Base-by-base conservation (phyloP, 2,329 filamentous ascomycete species). In the Monosporascus sp. region DNA sequence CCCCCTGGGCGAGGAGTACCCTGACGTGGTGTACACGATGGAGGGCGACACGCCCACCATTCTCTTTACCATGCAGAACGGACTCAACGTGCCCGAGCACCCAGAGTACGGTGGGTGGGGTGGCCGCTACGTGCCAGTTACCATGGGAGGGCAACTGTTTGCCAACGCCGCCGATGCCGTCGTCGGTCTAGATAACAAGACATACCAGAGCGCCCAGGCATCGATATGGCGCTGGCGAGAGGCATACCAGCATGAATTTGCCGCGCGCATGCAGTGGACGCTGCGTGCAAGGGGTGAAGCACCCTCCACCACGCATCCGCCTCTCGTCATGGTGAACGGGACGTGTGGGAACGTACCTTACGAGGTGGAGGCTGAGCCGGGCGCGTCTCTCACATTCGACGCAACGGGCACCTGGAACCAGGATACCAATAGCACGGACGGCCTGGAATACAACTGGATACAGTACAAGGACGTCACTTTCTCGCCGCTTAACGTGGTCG, bases 21-120 rank as follows among this genome's bases (percentile, higher is more conserved):
- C 75, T 0, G 64, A 80, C 54, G 74, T 74, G 45, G 62, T 73
- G 8, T 81, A 72, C 57, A 80, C 81, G 51, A 71, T 75, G 22
- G 81, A 84, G 61, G 75, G 77, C n/a, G 77, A 79, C 54, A 77
- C 75, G 1, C 78, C 78, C 0, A 74, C 77, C 0, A 75, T 80
- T 48, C 68, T 80, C 9, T 78, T 77, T 53, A 68, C 74, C 1
- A 71, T 78, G 22, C 74, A 76, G 47, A 78, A 78, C 49, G 76
- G 76, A 1, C 68, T 80, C 0, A 73, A 74, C 26, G 67, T 71
- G 7, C 69, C 74, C 0, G 76, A 79, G 27, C 69, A 71, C 46
- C 77, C 78, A 0, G 64, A 71, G 6, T 79, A 69, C 41, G 77
- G 77, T 2, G 74, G 72, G 0, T 80, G 77, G 77, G 77, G 77